A percentile compares a stretch with the other conserved stretches of the same genome.
Conservation (phyloP, 1,139 yeast species). For the Candida sp. region DNA sequence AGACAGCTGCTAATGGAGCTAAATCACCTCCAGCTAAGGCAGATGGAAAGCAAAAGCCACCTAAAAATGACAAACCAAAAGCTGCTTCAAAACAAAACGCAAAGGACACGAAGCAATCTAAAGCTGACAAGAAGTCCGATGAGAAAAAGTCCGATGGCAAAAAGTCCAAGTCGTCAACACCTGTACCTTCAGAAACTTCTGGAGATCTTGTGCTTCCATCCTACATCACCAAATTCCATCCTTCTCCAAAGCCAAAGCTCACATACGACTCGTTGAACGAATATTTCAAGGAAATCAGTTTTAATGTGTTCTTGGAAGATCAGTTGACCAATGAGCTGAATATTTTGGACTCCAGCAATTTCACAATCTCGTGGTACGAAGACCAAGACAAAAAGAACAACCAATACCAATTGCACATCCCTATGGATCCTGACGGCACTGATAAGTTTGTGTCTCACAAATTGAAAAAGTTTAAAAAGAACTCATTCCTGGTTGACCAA, state of each 20-base stretch:
- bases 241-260: slow-evolving; percentile 43
- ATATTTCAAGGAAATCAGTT: slow-evolving; percentile 65
- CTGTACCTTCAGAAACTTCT: slow-evolving; percentile 3
- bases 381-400: slow-evolving; percentile 48
- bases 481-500: slow-evolving; percentile 53
- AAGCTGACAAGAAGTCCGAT: not conserved
- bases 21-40: not conserved
- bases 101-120: not conserved
- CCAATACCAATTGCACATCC: slow-evolving; percentile 39
- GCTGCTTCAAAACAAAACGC: not conserved
- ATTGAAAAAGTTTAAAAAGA: slow-evolving; percentile 44
- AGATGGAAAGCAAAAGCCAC: not conserved
- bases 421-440: slow-evolving; percentile 40
- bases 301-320: slow-evolving; percentile 67
- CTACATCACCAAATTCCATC: slow-evolving; percentile 28
- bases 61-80: not conserved
- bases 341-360: slow-evolving; percentile 38
- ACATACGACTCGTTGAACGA: slow-evolving; percentile 51
- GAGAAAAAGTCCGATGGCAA: not conserved
- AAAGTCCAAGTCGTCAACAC: slow-evolving; percentile 3
- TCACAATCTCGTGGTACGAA: slow-evolving; percentile 56
- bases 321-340: slow-evolving; percentile 44
- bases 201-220: slow-evolving; percentile 24
- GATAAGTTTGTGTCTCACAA: slow-evolving; percentile 47
- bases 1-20: too few species aligned